phyloP scores from a whole-genome alignment of 2,329 filamentous ascomycete genomes.

The Sporothrix sp. region DNA sequence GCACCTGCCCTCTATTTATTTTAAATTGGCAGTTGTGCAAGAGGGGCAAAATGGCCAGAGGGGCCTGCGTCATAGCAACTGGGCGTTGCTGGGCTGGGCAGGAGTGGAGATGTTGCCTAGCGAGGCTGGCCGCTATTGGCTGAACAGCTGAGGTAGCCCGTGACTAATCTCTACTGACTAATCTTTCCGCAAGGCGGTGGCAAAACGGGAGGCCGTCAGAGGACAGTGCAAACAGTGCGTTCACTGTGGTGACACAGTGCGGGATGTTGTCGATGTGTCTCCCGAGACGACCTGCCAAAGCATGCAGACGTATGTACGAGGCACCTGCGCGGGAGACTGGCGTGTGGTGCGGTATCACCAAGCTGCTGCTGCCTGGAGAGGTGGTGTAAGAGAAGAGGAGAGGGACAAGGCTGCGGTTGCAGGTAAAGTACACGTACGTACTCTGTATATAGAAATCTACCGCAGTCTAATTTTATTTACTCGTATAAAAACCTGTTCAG shows the following conservation, averaged over 20 bases:
- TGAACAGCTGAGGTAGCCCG: too few species aligned
- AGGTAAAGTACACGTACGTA: too few species aligned
- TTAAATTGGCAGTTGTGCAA: constrained; percentile 7
- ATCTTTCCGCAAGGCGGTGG: neutral
- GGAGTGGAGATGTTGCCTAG: too few species aligned
- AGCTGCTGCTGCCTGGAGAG: neutral
- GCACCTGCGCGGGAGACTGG: neutral
- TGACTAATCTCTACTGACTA: neutral
- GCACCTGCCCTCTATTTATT: constrained; percentile 7
- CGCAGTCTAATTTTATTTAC: too few species aligned
- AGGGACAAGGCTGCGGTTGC: too few species aligned
- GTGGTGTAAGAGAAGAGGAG: too few species aligned
- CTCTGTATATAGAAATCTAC: too few species aligned
- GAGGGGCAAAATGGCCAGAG: too few species aligned
- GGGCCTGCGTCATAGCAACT: constrained; percentile 14
- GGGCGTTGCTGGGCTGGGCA: constrained; percentile 9
- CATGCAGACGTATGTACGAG: neutral
- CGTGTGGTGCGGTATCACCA: neutral
- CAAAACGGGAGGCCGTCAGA: neutral
- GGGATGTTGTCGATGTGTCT: too few species aligned
- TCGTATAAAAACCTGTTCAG: too few species aligned
- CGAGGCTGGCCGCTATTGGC: neutral
- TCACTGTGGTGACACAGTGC: too few species aligned
- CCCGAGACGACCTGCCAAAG: too few species aligned
- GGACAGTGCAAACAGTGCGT: neutral